These are phyloP conservation scores for Silene uniflora DNA, from an alignment of 148 eudicot genomes.

Conservation along the genomic window DNA sequence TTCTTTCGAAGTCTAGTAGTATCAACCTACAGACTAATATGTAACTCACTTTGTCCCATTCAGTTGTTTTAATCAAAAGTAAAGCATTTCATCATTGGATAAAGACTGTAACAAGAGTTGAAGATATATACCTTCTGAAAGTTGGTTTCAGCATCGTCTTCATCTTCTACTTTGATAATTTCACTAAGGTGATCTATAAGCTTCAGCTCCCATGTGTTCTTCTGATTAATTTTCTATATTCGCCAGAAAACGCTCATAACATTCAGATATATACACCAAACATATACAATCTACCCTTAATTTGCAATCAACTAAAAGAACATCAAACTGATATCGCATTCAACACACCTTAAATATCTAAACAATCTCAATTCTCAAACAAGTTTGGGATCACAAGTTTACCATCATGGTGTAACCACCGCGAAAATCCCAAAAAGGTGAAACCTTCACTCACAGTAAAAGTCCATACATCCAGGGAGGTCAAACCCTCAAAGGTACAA, in stretches of 20 bases:
- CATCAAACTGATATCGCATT: neutral
- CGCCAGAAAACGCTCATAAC: neutral
- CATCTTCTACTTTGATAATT: slow-evolving; percentile 74
- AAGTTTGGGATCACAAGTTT: no score
- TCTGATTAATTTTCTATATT: slow-evolving; percentile 90
- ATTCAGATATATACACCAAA: neutral
- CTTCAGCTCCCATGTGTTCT: slow-evolving; percentile 93
- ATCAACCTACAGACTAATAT: neutral
- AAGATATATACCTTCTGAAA: slow-evolving; percentile 66
- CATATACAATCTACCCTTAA: slow-evolving; percentile 6
- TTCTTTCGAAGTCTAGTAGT: neutral
- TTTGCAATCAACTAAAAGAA: neutral
- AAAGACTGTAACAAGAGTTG: neutral
- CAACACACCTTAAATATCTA: neutral
- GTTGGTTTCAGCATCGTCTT: slow-evolving; percentile 72
- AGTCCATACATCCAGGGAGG: neutral
- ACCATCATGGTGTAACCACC: no score
- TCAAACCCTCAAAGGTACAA: neutral
- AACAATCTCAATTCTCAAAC: neutral
- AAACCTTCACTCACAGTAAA: neutral
- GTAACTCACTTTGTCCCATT: neutral
- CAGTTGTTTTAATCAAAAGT: neutral
- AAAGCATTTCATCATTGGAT: no score
- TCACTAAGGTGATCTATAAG: slow-evolving; percentile 90
- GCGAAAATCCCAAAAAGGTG: neutral